These are phyloP conservation scores for Oryza longistaminata DNA, from an alignment of 176 grass and related monocot species.

Conservation along the genomic window DNA sequence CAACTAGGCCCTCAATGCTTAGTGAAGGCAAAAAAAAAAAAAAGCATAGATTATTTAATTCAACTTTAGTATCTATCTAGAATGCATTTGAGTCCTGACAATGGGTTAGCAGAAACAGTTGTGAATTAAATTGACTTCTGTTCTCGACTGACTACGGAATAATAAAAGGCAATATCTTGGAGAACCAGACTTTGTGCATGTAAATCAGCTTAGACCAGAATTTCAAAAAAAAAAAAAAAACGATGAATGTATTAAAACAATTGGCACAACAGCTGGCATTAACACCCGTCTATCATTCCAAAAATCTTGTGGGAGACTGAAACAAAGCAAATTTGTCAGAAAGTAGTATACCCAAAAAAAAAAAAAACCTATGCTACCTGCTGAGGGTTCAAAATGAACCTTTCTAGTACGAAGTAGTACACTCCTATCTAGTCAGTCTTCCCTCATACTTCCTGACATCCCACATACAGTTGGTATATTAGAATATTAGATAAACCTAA, in stretches of 20 bases:
- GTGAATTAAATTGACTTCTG: not conserved
- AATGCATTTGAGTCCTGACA: not conserved
- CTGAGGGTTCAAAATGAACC: not conserved
- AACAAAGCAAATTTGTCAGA: not conserved
- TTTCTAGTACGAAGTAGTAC: not conserved
- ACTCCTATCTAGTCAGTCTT: conserved; percentile 11
- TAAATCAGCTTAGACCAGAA: not conserved
- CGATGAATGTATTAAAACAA: not conserved
- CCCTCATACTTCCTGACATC: not conserved
- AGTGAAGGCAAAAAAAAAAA: not conserved
- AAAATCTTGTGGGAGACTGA: not conserved
- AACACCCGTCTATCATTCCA: not conserved
- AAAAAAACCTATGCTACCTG: not conserved
- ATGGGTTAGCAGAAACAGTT: conserved; percentile 2
- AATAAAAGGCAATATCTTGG: not conserved
- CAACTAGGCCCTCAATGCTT: too few relatives aligned
- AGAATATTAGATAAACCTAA: not conserved
- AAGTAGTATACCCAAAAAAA: not conserved
- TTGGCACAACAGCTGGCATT: not conserved
- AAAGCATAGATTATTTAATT: not conserved
- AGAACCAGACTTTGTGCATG: not conserved
- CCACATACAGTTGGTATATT: not conserved
- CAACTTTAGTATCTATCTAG: not conserved
- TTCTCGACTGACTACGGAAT: not conserved
- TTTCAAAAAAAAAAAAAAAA: not conserved